Base-by-base conservation (phyloP, 164 flowering plant species). In the Magnolia sinica region DNA sequence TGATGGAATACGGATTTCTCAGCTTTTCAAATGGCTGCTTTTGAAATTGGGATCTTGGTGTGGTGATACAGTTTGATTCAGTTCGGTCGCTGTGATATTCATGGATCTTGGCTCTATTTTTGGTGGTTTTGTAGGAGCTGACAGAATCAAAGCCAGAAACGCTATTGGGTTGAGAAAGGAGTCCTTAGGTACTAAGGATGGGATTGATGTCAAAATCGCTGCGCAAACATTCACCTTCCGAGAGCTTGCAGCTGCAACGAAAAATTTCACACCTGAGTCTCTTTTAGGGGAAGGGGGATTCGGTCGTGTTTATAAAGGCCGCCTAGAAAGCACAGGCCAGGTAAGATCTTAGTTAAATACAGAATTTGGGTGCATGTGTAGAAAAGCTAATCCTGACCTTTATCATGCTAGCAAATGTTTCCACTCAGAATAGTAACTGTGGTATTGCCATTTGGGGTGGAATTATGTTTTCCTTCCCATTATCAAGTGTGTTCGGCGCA, bases 231-330 rank as follows among this genome's bases (percentile, higher is more conserved):
- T 85, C 70, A 81, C 87, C 51, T 83, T 81, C 59, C 73, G 75
- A 14, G 87, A 85, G 76, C 87, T 85, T 75, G 85, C 83, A 73
- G 82, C 81, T 67, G 87, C 87, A 45, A 85, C 87, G 4, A 77
- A 83, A 67, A 85, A 82, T 63, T 85, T 85, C 72, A 77, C 73
- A 55, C 77, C 77, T 1, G 85, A 85, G 67, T 80, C 76, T 31
- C 73, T 85, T 0, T 51, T 85, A 70, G 87, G 87, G 59, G 87
- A 82, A 72, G 87, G 87, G 23, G 87, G 87, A 77, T 85, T 85
- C 64, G 87, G 87, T 19, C 83, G 80, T 73, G 87, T 85, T 77
- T 83, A 85, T 71, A 82, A 79, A 74, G 87, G 87, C 1, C 76
- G 77, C 27, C 64, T 85, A 9, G 84, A 82, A 74, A 82, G 82